A percentile compares a stretch with the other conserved stretches of the same genome.
Evolutionary conservation across 2,329 filamentous ascomycete species (phyloP).

Genomic region (Sporothrix protearum): DNA sequence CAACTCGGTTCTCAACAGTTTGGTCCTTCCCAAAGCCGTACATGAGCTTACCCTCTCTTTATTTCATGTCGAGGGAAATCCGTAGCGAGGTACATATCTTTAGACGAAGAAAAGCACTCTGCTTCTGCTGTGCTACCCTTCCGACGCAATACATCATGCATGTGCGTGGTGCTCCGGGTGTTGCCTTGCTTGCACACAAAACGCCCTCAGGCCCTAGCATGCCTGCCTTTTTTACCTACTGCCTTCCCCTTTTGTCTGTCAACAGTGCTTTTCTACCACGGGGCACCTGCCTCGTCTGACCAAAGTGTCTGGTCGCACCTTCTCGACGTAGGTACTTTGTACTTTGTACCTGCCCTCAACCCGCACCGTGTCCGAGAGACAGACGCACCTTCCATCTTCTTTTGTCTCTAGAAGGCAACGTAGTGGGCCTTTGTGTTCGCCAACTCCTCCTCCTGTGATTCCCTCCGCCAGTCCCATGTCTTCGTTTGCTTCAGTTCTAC

Average conservation of each 20-base stretch:
- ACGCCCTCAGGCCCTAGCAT: neutral
- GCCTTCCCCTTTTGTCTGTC: neutral
- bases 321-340: neutral
- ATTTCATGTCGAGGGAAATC: slow-evolving; percentile 7
- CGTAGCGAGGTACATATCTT: slow-evolving; percentile 7
- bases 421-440: neutral
- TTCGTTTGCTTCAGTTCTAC: neutral
- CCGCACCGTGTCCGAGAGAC: neutral
- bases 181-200: slow-evolving; percentile 14
- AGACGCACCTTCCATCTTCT: neutral
- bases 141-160: neutral
- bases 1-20: neutral
- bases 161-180: slow-evolving; percentile 15
- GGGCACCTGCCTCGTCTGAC: neutral
- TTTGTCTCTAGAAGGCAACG: neutral
- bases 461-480: neutral
- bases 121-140: neutral
- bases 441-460: neutral
- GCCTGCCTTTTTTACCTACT: neutral
- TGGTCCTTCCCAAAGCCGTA: neutral
- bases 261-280: neutral
- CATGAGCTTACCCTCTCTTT: neutral
- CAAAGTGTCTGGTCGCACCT: neutral
- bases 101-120: neutral
- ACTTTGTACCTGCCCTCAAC: neutral